Evolutionary conservation across 2,329 filamentous ascomycete genomes (phyloP).

Genomic region (Aspergillus amoenus): DNA sequence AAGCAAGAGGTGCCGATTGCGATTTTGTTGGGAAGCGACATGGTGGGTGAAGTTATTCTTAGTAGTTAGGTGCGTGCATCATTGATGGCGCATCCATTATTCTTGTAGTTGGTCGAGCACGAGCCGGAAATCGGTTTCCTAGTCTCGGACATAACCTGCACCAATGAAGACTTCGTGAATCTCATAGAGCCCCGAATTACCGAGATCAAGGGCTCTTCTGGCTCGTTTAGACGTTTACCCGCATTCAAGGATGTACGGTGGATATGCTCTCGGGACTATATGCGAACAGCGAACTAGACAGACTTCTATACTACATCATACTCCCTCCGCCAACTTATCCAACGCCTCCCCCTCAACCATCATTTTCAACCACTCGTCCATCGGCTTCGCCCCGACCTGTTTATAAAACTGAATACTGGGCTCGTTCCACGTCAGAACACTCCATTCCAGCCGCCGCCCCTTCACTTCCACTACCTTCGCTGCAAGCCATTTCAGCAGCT

Average conservation of each 20-base stretch:
- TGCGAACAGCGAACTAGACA: background rate
- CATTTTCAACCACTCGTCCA: slow-evolving; percentile 53
- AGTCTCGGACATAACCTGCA: background rate
- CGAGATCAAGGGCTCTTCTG: background rate
- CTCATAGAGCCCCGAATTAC: background rate
- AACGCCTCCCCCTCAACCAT: slow-evolving; percentile 49
- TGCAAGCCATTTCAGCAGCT: slow-evolving; percentile 73
- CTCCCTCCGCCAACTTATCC: slow-evolving; percentile 38
- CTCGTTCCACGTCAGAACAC: slow-evolving; percentile 88
- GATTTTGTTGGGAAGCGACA: slow-evolving; percentile 22
- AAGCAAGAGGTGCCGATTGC: slow-evolving; percentile 32
- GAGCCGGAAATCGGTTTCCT: slow-evolving; percentile 5
- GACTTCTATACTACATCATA: background rate
- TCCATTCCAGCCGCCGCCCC: slow-evolving; percentile 82
- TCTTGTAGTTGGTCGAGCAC: background rate
- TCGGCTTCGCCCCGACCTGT: slow-evolving; percentile 43
- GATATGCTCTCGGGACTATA: background rate
- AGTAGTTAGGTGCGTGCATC: background rate
- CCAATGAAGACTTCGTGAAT: background rate
- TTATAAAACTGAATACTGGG: slow-evolving; percentile 84
- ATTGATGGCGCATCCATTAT: background rate
- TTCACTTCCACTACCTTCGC: slow-evolving; percentile 70
- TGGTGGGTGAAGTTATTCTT: background rate
- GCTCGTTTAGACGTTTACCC: background rate
- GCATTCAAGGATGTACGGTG: background rate